Evolutionary conservation across 495 filamentous ascomycete species (phyloP), one percentile per base, ranked within the genome.

Genomic region (Amphirosellinia nigrospora): DNA sequence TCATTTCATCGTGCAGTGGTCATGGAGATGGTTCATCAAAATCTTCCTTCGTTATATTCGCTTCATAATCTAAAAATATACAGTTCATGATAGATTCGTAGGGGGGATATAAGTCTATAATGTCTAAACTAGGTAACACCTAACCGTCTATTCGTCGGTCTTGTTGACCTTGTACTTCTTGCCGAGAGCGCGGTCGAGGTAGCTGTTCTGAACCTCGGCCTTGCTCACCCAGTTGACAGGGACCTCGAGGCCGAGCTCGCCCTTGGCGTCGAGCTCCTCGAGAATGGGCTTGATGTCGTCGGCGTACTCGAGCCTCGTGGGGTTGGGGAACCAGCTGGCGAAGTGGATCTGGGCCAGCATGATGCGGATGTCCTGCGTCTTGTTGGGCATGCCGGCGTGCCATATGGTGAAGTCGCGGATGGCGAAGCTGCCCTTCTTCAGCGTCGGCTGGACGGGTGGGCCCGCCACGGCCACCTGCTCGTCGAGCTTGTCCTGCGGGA

Each of bases 371-470:
- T 79, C 75, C 28, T 81, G 72, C 1, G 82, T 83, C 30, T 78
- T 71, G 70, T 90, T 90, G 11, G 86, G 88, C 80, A 87, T 86
- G 0, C 88, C 88, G 7, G 85, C 86, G 76, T 90, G 87, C 87
- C 87, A 90, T 6, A 90, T 79, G 36, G 88, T 76, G 66, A 89
- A 75, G 75, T 89, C 87, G 13, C 88, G 79, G 23, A 90, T 72
- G 36, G 87, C 76, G 8, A 89, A 71, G 48, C 83, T 83, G 2
- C 88, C 86, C 68, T 87, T 89, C 23, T 81, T 79, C 3, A 87
- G 79, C 7, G 77, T 67, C 0, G 84, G 84, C 74, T 89, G 87
- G 36, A 77, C 75, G 1, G 87, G 87, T 0, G 72, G 71, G 1
- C 84, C 79, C 19, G 82, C 70, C 9, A 77, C 68, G 21, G 71